phyloP scores from a whole-genome alignment of 176 grass and related monocot genomes.

The Raddia distichophylla region DNA sequence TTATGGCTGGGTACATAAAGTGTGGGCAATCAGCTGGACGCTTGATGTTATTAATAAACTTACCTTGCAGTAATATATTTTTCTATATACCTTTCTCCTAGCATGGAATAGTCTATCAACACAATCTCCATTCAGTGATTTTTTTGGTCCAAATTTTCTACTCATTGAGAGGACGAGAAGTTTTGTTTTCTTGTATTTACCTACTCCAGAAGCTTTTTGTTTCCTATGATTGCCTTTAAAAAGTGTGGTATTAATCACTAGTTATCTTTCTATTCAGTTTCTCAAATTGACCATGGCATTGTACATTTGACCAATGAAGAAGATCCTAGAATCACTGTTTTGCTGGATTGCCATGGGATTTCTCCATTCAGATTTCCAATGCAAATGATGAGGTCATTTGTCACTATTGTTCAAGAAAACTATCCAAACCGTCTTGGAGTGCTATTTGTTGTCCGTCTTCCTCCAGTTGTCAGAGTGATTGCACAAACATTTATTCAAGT shows the following conservation, averaged over 20 bases:
- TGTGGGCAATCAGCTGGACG: slow-evolving; percentile 1
- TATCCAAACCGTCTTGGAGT: slow-evolving; percentile 83
- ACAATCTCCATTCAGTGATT: background rate
- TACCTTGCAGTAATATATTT: background rate
- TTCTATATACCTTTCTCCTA: slow-evolving; percentile 35
- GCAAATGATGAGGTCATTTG: slow-evolving; percentile 92
- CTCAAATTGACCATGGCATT: slow-evolving; percentile 86
- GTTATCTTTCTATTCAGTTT: slow-evolving; percentile 64
- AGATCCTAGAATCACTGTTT: slow-evolving; percentile 77
- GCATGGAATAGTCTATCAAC: background rate
- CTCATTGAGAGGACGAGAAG: background rate
- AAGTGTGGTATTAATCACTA: slow-evolving; percentile 19
- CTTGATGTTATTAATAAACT: background rate
- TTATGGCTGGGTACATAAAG: background rate
- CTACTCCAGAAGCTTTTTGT: slow-evolving; percentile 1
- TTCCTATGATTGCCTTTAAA: slow-evolving; percentile 34
- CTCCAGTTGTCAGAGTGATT: slow-evolving; percentile 93
- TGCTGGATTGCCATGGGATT: slow-evolving; percentile 89
- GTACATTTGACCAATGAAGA: slow-evolving; percentile 76
- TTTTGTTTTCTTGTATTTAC: background rate
- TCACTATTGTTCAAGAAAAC: slow-evolving; percentile 83
- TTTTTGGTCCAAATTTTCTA: slow-evolving; percentile 17
- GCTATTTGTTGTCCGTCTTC: slow-evolving; percentile 86
- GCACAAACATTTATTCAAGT: slow-evolving; percentile 95
- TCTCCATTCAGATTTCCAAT: slow-evolving; percentile 96